Conservation (phyloP, 1,284 basidiomycete genomes). For the Hypsizygus ulmarius region DNA sequence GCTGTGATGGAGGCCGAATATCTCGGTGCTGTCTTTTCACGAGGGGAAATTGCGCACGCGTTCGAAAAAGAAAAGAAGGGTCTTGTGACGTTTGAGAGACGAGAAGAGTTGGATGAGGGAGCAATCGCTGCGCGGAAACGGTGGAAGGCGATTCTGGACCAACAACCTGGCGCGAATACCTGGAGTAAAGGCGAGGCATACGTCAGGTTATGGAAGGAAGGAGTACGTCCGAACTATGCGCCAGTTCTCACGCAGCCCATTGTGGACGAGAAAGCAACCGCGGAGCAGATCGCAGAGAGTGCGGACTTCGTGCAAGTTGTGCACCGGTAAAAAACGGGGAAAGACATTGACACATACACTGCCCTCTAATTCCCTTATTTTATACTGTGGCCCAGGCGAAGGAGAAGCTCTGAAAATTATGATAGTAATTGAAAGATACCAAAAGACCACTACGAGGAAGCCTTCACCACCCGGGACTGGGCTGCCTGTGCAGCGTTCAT, state of each 20-base stretch:
- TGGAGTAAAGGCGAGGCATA: conserved; percentile 75
- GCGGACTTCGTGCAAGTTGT: conserved; percentile 6
- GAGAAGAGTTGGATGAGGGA: conserved; percentile 54
- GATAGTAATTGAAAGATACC: conserved; percentile 4
- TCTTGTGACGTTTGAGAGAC: conserved; percentile 57
- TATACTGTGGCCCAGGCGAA: neutral
- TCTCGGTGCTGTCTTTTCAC: conserved; percentile 71
- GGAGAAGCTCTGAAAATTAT: conserved; percentile 11
- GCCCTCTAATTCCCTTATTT: conserved; percentile 4
- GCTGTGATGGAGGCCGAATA: conserved; percentile 81
- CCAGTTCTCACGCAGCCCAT: conserved; percentile 45
- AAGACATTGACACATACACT: neutral
- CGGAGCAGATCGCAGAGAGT: conserved; percentile 9
- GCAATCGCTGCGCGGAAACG: conserved; percentile 66
- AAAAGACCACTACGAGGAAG: conserved; percentile 6
- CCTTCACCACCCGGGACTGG: conserved; percentile 59
- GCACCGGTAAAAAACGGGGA: neutral
- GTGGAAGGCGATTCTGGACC: conserved; percentile 67
- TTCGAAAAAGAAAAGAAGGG: conserved; percentile 63
- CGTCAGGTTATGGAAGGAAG: conserved; percentile 66
- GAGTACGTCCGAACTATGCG: conserved; percentile 62
- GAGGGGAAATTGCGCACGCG: conserved; percentile 57
- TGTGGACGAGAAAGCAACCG: neutral
- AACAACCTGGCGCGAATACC: conserved; percentile 40
- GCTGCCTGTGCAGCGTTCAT: conserved; percentile 85